Evolutionary conservation across 2,329 filamentous ascomycete species (phyloP).

Genomic region (Fusarium lyarnte): DNA sequence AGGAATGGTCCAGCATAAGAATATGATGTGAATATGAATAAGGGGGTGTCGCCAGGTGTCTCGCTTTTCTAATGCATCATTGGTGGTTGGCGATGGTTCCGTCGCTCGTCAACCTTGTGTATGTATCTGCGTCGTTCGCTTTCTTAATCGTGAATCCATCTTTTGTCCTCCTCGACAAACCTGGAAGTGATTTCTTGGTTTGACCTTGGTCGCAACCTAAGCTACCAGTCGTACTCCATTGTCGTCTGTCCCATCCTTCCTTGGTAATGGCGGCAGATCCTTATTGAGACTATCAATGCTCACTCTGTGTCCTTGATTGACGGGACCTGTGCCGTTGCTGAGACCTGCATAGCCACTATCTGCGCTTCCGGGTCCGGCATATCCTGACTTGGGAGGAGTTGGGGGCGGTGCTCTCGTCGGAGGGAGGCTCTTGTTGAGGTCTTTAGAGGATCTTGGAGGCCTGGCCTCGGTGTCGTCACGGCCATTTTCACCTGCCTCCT

Average conservation of each 20-base stretch:
- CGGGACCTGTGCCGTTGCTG: conserved; percentile 46
- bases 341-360: conserved; percentile 59
- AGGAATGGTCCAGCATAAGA: conserved; percentile 31
- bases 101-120: conserved; percentile 39
- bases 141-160: conserved; percentile 39
- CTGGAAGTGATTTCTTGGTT: conserved; percentile 15
- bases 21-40: background rate
- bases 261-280: conserved; percentile 66
- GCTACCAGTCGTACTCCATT: conserved; percentile 46
- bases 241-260: conserved; percentile 42
- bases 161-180: conserved; percentile 30
- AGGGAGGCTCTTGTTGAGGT: conserved; percentile 47
- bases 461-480: conserved; percentile 52
- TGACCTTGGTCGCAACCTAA: conserved; percentile 43
- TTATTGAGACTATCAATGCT: conserved; percentile 70
- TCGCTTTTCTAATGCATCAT: conserved; percentile 46
- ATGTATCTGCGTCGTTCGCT: conserved; percentile 34
- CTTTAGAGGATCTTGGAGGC: conserved; percentile 56
- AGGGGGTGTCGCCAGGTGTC: conserved; percentile 34
- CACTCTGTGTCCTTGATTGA: conserved; percentile 49
- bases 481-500: conserved; percentile 80
- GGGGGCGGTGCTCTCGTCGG: conserved; percentile 56
- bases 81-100: conserved; percentile 39
- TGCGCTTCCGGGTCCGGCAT: conserved; percentile 56
- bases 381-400: conserved; percentile 47